phyloP scores from a whole-genome alignment of 2,329 filamentous ascomycete species.

The Penicillium sp. region DNA sequence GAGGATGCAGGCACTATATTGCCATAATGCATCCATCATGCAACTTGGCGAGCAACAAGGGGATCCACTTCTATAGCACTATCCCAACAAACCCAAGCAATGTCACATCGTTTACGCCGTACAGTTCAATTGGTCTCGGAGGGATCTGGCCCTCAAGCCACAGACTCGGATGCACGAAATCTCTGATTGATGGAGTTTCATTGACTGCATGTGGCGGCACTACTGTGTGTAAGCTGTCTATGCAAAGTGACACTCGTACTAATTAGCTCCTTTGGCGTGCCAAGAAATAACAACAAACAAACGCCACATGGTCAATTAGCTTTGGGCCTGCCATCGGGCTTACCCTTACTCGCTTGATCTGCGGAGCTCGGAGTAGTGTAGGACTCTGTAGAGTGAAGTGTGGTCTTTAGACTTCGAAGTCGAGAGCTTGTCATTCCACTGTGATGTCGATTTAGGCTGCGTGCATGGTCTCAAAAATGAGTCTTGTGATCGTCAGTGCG shows the following conservation, averaged over 20 bases:
- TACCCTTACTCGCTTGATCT: background rate
- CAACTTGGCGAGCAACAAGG: background rate
- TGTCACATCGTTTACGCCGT: background rate
- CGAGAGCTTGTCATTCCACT: background rate
- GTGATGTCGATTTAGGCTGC: conserved; percentile 1
- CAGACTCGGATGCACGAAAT: background rate
- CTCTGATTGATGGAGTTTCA: conserved; percentile 11
- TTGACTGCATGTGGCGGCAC: background rate
- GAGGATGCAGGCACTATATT: background rate
- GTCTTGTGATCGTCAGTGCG: background rate
- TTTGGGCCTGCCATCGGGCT: background rate
- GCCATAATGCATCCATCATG: background rate
- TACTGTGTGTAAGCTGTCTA: background rate
- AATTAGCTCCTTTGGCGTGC: background rate
- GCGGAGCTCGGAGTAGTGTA: background rate
- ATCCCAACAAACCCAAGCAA: background rate
- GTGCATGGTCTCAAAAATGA: background rate
- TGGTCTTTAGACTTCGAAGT: background rate
- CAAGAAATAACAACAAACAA: conserved; percentile 3
- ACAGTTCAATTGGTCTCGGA: background rate
- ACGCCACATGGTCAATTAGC: background rate
- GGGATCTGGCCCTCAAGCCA: background rate
- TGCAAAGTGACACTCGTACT: background rate
- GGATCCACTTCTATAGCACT: background rate
- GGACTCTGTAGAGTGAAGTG: background rate